These are phyloP conservation scores for Fraxinus angustifolia DNA, from an alignment of 305 asterid genomes.

Conservation along the genomic window DNA sequence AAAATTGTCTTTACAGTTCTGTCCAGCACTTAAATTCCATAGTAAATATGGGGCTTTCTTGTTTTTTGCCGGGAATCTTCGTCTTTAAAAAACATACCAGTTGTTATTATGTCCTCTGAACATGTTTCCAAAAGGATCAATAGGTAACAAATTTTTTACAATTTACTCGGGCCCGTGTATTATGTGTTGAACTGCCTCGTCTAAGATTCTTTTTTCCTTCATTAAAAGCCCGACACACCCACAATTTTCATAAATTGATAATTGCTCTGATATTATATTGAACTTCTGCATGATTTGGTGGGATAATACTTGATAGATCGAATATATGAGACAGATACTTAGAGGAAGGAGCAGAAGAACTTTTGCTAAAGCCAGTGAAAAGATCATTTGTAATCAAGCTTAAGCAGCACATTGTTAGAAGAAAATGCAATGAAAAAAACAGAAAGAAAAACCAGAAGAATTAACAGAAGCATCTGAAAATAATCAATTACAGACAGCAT, in stretches of 20 bases:
- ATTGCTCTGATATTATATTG: not conserved
- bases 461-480: not conserved
- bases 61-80: slow-evolving; percentile 62
- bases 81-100: slow-evolving; percentile 68
- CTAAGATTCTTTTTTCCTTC: not conserved
- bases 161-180: not conserved
- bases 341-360: slow-evolving; percentile 93
- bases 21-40: not conserved
- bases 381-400: slow-evolving; percentile 72
- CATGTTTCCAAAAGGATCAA: slow-evolving; percentile 86
- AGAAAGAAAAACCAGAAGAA: slow-evolving; percentile 17
- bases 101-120: slow-evolving; percentile 94
- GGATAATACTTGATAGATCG: not conserved
- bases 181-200: not conserved
- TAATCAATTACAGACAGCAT: slow-evolving; percentile 5
- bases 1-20: not conserved
- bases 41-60: slow-evolving; percentile 7
- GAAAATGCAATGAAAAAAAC: slow-evolving; percentile 36
- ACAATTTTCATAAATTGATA: not conserved
- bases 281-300: not conserved
- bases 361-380: slow-evolving; percentile 82
- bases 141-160: slow-evolving; percentile 36
- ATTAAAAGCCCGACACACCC: not conserved
- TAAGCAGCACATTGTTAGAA: slow-evolving; percentile 74
- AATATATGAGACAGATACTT: slow-evolving; percentile 50